Conservation (phyloP, 2,329 filamentous ascomycete species). For the Coniochaeta sp. region DNA sequence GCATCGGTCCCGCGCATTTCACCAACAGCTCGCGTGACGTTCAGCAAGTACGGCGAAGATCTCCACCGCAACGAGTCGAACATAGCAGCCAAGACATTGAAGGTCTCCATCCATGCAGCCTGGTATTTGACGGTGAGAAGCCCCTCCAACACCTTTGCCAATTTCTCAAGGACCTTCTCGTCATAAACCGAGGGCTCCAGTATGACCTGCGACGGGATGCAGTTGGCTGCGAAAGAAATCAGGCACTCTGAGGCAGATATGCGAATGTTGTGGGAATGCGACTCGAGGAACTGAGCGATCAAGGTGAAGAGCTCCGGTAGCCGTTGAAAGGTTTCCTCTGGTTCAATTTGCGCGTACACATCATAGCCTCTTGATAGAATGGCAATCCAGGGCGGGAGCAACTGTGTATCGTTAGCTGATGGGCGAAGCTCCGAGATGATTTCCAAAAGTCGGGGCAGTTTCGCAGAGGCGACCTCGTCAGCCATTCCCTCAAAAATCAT, state of each 20-base stretch:
- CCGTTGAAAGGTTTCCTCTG: constrained; percentile 87
- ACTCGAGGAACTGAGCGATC: constrained; percentile 75
- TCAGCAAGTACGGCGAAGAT: constrained; percentile 68
- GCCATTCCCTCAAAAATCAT: constrained; percentile 90
- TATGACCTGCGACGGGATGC: constrained; percentile 75
- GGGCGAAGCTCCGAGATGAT: constrained; percentile 89
- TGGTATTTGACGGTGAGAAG: constrained; percentile 88
- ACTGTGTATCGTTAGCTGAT: constrained; percentile 85
- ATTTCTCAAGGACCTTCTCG: constrained; percentile 78
- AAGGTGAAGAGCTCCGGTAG: constrained; percentile 77
- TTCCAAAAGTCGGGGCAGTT: constrained; percentile 81
- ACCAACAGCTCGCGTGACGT: constrained; percentile 71
- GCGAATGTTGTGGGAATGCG: constrained; percentile 85
- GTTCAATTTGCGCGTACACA: constrained; percentile 79
- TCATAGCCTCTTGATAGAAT: constrained; percentile 93
- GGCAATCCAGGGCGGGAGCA: constrained; percentile 93
- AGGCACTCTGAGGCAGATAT: constrained; percentile 92
- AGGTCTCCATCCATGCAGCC: constrained; percentile 89
- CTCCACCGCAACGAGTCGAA: constrained; percentile 85
- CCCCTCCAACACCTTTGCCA: constrained; percentile 65
- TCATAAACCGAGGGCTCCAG: constrained; percentile 87
- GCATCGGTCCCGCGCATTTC: constrained; percentile 82
- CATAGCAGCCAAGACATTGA: constrained; percentile 78
- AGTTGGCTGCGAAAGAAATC: constrained; percentile 87
- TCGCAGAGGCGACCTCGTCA: constrained; percentile 82